phyloP scores from a whole-genome alignment of 139 green algal species.

The Chlorella sp. region DNA sequence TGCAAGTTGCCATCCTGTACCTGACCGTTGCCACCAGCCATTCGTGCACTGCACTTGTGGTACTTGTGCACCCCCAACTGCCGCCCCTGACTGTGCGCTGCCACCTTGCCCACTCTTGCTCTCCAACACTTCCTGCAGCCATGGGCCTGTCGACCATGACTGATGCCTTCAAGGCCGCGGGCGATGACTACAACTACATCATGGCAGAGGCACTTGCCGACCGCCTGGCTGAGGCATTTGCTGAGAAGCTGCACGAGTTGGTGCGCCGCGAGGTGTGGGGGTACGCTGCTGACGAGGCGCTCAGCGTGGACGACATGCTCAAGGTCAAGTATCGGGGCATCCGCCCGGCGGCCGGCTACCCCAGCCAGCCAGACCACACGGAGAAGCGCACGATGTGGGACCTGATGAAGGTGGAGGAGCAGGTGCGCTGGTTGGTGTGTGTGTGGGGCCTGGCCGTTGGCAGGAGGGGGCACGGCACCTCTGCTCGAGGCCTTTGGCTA shows the following conservation, averaged over 20 bases:
- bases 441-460: background rate
- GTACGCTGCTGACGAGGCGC: constrained; percentile 89
- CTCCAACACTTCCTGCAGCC: constrained; percentile 60
- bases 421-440: constrained; percentile 38
- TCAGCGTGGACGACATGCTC: constrained; percentile 93
- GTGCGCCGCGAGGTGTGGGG: constrained; percentile 93
- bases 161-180: constrained; percentile 74
- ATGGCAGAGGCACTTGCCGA: constrained; percentile 98
- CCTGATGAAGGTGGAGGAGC: constrained; percentile 85
- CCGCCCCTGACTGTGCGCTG: background rate
- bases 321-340: constrained; percentile 99
- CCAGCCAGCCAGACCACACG: constrained; percentile 98
- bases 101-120: background rate
- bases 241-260: constrained; percentile 95
- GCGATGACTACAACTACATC: constrained; percentile 96
- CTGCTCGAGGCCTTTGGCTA: background rate
- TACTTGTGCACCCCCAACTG: too few species aligned
- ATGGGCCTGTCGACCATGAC: constrained; percentile 92
- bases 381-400: constrained; percentile 98
- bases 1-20: too few species aligned
- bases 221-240: constrained; percentile 96
- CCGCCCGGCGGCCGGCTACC: constrained; percentile 97
- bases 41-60: too few species aligned
- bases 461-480: background rate
- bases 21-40: too few species aligned